Evolutionary conservation across 148 eudicot genomes (phyloP).

Genomic region (Vaccinium darrowii): DNA sequence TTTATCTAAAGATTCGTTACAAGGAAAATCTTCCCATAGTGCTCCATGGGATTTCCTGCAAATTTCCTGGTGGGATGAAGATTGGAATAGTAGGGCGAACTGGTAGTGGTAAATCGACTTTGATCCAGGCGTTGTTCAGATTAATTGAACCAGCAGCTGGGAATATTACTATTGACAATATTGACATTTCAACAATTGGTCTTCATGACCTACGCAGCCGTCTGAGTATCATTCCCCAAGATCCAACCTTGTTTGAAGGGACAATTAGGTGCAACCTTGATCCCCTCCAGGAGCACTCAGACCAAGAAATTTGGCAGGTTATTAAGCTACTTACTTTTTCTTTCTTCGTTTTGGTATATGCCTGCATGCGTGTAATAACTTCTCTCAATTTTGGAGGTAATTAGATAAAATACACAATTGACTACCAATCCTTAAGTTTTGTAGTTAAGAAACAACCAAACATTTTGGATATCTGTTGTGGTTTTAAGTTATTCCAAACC

Average conservation of each 20-base stretch:
- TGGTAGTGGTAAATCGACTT: conserved; percentile 94
- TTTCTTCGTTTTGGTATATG: neutral
- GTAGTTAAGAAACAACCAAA: neutral
- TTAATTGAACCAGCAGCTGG: conserved; percentile 85
- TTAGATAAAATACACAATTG: neutral
- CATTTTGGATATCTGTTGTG: neutral
- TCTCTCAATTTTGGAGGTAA: conserved; percentile 5
- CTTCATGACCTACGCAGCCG: conserved; percentile 97
- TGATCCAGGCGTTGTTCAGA: conserved; percentile 88
- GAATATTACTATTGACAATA: conserved; percentile 71
- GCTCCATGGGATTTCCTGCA: conserved; percentile 80
- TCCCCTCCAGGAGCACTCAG: conserved; percentile 87
- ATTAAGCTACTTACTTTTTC: neutral
- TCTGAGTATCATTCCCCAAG: conserved; percentile 95
- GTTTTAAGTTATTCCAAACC: neutral
- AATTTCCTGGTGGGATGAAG: conserved; percentile 86
- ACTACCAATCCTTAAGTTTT: neutral
- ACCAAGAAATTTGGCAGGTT: conserved; percentile 87
- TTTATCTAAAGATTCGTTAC: conserved; percentile 59
- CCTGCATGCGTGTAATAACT: neutral
- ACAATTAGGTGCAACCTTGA: conserved; percentile 87
- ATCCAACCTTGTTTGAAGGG: conserved; percentile 96
- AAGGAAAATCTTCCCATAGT: conserved; percentile 88
- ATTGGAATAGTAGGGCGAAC: conserved; percentile 96
- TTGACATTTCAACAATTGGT: conserved; percentile 81